phyloP scores from a whole-genome alignment of 2,329 filamentous ascomycete genomes.

The Colletotrichum godetiae region DNA sequence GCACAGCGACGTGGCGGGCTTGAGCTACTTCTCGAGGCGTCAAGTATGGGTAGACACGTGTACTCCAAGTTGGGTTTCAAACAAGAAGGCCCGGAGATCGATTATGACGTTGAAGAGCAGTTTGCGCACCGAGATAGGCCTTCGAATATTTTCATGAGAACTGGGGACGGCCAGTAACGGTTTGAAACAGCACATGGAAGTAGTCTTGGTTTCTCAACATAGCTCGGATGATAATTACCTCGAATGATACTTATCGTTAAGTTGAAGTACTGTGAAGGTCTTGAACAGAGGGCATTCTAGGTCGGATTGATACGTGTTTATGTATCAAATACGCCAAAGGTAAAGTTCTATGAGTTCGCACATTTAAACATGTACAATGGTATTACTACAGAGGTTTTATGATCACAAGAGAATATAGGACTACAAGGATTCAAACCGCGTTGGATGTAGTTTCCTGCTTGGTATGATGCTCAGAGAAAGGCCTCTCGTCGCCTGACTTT shows the following conservation, averaged over 20 bases:
- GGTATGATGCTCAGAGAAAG: slow-evolving; percentile 21
- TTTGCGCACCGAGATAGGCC: slow-evolving; percentile 50
- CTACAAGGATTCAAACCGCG: neutral
- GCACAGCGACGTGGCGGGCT: slow-evolving; percentile 51
- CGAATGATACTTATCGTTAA: too few relatives aligned
- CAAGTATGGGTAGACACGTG: slow-evolving; percentile 58
- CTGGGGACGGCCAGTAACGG: slow-evolving; percentile 35
- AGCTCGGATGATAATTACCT: too few relatives aligned
- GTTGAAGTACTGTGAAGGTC: neutral
- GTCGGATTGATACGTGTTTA: too few relatives aligned
- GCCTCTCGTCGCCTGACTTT: slow-evolving; percentile 22
- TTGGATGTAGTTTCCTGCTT: slow-evolving; percentile 10
- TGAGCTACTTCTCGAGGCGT: slow-evolving; percentile 59
- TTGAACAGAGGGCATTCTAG: neutral
- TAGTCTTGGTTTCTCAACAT: too few relatives aligned
- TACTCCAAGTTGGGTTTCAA: slow-evolving; percentile 60
- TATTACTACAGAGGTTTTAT: neutral
- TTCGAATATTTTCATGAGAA: slow-evolving; percentile 61
- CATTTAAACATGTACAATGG: neutral
- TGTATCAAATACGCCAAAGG: neutral
- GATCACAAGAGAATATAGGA: too few relatives aligned
- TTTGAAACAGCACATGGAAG: neutral
- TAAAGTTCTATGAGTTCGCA: neutral
- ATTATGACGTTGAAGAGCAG: slow-evolving; percentile 58
- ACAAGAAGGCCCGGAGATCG: slow-evolving; percentile 53